phyloP scores from a whole-genome alignment of 495 filamentous ascomycete species.

The Annulohypoxylon stygium region DNA sequence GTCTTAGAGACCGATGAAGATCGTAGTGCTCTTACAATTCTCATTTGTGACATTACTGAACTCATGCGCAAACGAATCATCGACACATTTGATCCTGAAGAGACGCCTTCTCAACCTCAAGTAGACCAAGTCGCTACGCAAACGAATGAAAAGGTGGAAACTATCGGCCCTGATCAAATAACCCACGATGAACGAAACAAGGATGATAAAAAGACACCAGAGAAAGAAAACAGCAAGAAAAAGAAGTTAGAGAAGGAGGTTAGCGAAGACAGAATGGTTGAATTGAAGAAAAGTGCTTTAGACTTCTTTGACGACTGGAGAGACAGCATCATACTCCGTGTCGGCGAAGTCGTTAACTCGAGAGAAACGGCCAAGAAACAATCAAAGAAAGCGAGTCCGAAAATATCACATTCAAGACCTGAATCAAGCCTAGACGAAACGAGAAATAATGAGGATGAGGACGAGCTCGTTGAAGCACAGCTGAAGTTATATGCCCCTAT shows the following conservation, averaged over 20 bases:
- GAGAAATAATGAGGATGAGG: slow-evolving; percentile 41
- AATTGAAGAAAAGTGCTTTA: slow-evolving; percentile 55
- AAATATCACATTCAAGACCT: slow-evolving; percentile 11
- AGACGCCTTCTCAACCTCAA: slow-evolving; percentile 37
- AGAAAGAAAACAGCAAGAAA: slow-evolving; percentile 46
- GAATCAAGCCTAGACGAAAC: slow-evolving; percentile 33
- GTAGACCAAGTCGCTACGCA: slow-evolving; percentile 30
- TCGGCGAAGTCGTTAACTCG: slow-evolving; percentile 75
- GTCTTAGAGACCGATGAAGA: slow-evolving; percentile 54
- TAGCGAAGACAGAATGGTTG: slow-evolving; percentile 52
- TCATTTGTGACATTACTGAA: slow-evolving; percentile 57
- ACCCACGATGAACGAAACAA: slow-evolving; percentile 20
- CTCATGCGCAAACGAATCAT: slow-evolving; percentile 56
- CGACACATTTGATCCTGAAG: slow-evolving; percentile 55
- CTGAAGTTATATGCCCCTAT: slow-evolving; percentile 61
- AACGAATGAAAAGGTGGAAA: slow-evolving; percentile 40
- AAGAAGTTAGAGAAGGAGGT: slow-evolving; percentile 55
- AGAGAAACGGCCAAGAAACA: slow-evolving; percentile 56
- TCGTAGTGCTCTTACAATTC: slow-evolving; percentile 50
- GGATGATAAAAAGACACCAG: slow-evolving; percentile 47
- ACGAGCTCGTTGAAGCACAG: slow-evolving; percentile 62
- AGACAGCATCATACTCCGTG: slow-evolving; percentile 68
- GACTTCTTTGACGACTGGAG: slow-evolving; percentile 75
- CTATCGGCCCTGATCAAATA: slow-evolving; percentile 25
- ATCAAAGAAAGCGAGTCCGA: slow-evolving; percentile 38